Evolutionary conservation across 345 rosid genomes (phyloP).

Genomic region (Diplotaxis tenuifolia): DNA sequence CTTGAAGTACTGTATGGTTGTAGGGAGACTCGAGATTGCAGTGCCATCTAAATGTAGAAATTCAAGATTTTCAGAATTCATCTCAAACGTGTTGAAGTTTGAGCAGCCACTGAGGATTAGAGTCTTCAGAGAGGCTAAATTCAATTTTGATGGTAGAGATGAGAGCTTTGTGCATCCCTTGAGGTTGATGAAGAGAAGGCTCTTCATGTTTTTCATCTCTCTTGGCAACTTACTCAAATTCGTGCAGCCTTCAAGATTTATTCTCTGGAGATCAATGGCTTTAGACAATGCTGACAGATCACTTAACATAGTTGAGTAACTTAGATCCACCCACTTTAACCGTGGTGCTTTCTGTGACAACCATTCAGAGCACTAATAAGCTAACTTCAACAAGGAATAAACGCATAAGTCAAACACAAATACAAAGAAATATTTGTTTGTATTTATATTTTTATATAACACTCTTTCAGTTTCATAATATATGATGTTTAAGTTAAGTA

Average conservation of each 20-base stretch:
- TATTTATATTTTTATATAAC: too few relatives aligned
- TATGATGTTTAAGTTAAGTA: too few relatives aligned
- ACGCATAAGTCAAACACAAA: too few relatives aligned
- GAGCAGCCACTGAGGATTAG: slow-evolving; percentile 28
- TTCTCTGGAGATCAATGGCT: not conserved
- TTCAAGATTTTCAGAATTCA: slow-evolving; percentile 4
- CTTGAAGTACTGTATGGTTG: not conserved
- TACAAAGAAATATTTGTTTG: too few relatives aligned
- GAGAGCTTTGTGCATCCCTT: slow-evolving; percentile 20
- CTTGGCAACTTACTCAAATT: not conserved
- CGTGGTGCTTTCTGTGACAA: slow-evolving; percentile 13
- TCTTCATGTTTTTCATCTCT: slow-evolving; percentile 11
- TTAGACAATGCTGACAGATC: slow-evolving; percentile 24
- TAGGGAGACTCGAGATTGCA: slow-evolving; percentile 6
- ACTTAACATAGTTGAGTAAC: not conserved
- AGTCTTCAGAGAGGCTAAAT: not conserved
- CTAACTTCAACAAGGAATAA: too few relatives aligned
- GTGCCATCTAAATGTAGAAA: slow-evolving; percentile 14
- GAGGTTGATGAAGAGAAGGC: slow-evolving; percentile 13
- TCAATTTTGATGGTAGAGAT: not conserved
- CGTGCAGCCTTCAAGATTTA: slow-evolving; percentile 25
- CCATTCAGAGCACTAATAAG: too few relatives aligned
- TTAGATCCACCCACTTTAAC: slow-evolving; percentile 26
- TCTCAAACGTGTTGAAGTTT: not conserved
- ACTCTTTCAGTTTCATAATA: too few relatives aligned